Evolutionary conservation across 2,329 filamentous ascomycete genomes (phyloP), one percentile per base, ranked within the genome.

Genomic region (Monilinia fructicola): DNA sequence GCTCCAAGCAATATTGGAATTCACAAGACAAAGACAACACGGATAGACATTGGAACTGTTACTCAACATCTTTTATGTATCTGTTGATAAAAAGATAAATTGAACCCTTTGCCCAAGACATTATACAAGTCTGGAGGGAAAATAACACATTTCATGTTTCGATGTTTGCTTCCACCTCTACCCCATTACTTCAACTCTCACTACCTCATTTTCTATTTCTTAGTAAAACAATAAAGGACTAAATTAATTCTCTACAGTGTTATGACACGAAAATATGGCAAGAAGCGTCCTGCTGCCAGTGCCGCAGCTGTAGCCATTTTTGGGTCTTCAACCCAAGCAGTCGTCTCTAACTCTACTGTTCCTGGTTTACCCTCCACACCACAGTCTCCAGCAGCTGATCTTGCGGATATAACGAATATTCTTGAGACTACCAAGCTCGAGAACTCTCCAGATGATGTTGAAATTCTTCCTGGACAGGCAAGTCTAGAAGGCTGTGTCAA

Each of bases 231-330:
- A 16, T 4, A 14, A 38, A 21, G 7, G 31, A n/a, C 11, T 4
- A 18, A 1, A 23, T 54, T 65, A 38, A 65, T 21, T 44, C 6
- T 12, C 11, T 18, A 46, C n/a, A 65, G 64, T 66, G 18, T 28
- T 2, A 63, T 54, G 42, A 55, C 52, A 14, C 63, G 66, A n/a
- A 70, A 68, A 54, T 71, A 71, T 64, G 70, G 70, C 11, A 67
- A 68, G 50, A 71, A 70, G 44, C 65, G 67, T n/a, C 40, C 60
- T 26, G 54, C 28, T 38, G 60, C 53, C 21, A 65, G 62, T 26
- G 50, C 53, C 12, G 63, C 65, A 14, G 68, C 69, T 46, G 52
- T 66, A 35, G 63, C 65, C 28, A 67, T 71, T 6, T 71, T 71
- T 65, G 65, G 67, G 44, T 55, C 44, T 18, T 44, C 59, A 48